These are phyloP conservation scores for Aspergillus terreus DNA, from an alignment of 2,329 filamentous ascomycete species.

Conservation along the genomic window DNA sequence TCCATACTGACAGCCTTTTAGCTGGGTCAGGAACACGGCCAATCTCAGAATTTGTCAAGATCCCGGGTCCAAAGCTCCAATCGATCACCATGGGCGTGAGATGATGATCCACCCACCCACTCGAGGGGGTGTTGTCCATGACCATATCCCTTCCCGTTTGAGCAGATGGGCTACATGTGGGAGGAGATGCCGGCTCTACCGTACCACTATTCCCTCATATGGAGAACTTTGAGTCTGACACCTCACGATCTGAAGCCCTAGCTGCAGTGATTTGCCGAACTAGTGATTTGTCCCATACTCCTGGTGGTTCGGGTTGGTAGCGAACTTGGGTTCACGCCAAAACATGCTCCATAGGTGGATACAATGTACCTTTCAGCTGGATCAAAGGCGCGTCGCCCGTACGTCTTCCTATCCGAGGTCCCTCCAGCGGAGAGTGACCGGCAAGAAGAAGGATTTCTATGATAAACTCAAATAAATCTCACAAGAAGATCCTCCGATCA, in stretches of 20 bases:
- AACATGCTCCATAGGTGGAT: background rate
- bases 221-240: background rate
- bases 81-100: background rate
- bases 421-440: background rate
- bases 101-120: background rate
- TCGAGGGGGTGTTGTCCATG: background rate
- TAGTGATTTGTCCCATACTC: background rate
- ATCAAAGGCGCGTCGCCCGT: background rate
- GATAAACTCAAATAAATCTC: background rate
- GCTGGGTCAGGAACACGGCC: background rate
- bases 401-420: background rate
- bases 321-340: constrained; percentile 1
- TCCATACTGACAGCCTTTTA: background rate
- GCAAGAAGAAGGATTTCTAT: background rate
- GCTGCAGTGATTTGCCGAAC: background rate
- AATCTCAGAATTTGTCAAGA: constrained; percentile 3
- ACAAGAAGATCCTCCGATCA: background rate
- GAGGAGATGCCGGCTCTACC: background rate
- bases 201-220: background rate
- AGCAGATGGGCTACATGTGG: background rate
- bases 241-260: background rate
- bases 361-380: background rate
- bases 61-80: background rate
- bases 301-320: background rate
- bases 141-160: background rate